Percentiles rank a stretch among this genome's conserved stretches.
Evolutionary conservation across 768 basidiomycete genomes (phyloP).

Genomic region (Gymnopilus dilepis): DNA sequence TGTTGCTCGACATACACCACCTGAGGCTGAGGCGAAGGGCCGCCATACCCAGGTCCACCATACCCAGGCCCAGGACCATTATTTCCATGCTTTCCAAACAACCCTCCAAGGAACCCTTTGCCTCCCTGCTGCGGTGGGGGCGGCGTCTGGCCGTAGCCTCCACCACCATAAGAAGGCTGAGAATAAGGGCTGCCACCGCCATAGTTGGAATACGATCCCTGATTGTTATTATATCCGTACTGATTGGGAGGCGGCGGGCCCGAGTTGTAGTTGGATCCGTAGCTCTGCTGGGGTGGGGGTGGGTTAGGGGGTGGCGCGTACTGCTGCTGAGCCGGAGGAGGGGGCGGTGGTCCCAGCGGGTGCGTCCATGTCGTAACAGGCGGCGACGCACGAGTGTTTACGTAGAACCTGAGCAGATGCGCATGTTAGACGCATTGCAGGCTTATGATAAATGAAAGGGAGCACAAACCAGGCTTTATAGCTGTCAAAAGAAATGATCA

Average conservation of each 20-base stretch:
- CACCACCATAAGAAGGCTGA: constrained; percentile 18
- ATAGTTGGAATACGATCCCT: constrained; percentile 33
- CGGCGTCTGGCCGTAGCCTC: constrained; percentile 26
- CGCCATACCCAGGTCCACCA: constrained; percentile 15
- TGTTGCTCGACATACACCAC: constrained; percentile 39
- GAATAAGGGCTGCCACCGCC: constrained; percentile 25
- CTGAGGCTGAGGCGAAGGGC: constrained; percentile 31
- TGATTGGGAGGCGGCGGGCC: constrained; percentile 12
- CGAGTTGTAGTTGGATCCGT: constrained; percentile 28
- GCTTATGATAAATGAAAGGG: constrained; percentile 1
- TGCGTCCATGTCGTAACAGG: constrained; percentile 74
- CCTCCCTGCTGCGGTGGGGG: constrained; percentile 13
- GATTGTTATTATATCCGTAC: constrained; percentile 31
- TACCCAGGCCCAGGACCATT: constrained; percentile 16
- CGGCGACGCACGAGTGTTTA: constrained; percentile 66
- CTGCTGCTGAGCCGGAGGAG: constrained; percentile 43
- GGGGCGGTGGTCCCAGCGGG: constrained; percentile 59
- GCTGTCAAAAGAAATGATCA: constrained; percentile 23
- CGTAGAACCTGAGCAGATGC: constrained; percentile 67
- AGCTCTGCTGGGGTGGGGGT: constrained; percentile 47
- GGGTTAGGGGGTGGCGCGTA: constrained; percentile 49
- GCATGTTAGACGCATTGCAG: background rate
- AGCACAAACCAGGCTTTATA: constrained; percentile 67
- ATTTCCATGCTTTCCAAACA: constrained; percentile 28
- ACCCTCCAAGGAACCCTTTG: constrained; percentile 28